Percentiles rank a stretch among this genome's conserved stretches.
phyloP scores from a whole-genome alignment of 2,329 filamentous ascomycete species.

The Verticillium longisporum region DNA sequence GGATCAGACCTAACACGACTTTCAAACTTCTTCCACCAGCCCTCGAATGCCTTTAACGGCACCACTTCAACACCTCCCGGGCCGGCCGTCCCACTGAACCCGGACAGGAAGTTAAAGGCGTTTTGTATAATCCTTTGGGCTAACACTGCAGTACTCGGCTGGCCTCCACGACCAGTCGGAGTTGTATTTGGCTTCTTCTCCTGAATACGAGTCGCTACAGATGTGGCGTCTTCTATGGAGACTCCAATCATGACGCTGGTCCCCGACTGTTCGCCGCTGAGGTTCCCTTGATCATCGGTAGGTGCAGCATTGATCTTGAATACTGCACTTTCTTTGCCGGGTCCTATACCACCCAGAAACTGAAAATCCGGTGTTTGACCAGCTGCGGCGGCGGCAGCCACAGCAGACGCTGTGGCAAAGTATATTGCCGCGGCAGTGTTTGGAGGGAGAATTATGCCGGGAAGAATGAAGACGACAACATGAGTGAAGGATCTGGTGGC shows the following conservation, averaged over 20 bases:
- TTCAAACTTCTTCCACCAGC: constrained; percentile 98
- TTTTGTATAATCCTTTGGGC: constrained; percentile 94
- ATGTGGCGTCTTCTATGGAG: constrained; percentile 67
- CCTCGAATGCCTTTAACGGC: constrained; percentile 85
- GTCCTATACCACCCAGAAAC: constrained; percentile 82
- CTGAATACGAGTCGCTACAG: constrained; percentile 64
- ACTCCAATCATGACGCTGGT: constrained; percentile 69
- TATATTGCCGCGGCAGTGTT: constrained; percentile 86
- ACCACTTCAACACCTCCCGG: constrained; percentile 72
- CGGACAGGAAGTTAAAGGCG: constrained; percentile 91
- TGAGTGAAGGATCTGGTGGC: constrained; percentile 61
- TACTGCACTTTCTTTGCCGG: constrained; percentile 85
- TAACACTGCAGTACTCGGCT: constrained; percentile 65
- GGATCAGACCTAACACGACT: constrained; percentile 78
- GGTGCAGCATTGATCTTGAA: constrained; percentile 60
- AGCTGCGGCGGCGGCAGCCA: constrained; percentile 28
- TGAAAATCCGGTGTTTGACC: constrained; percentile 56
- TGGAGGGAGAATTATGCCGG: constrained; percentile 64
- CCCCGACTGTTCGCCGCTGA: constrained; percentile 9
- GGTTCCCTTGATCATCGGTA: constrained; percentile 13
- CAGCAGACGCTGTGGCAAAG: constrained; percentile 50
- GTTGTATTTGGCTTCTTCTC: constrained; percentile 35
- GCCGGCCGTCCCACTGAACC: constrained; percentile 64
- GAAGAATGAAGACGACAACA: constrained; percentile 83
- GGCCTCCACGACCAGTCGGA: constrained; percentile 16